phyloP scores from a whole-genome alignment of 106 monocot genomes.

The Dioscorea dumetorum region DNA sequence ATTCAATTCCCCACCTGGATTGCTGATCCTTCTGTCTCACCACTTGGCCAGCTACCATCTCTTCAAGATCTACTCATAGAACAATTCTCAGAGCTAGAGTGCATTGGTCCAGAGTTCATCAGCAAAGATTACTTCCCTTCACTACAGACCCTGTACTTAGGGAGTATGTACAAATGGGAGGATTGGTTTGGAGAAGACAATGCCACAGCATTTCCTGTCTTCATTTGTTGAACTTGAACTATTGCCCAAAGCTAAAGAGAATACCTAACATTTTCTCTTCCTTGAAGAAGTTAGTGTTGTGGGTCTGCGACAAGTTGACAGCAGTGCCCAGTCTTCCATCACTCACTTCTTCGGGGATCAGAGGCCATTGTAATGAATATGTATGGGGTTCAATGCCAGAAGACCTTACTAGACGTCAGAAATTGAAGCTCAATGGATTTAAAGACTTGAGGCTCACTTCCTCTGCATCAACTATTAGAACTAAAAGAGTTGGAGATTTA shows the following conservation, averaged over 20 bases:
- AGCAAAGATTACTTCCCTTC: conserved; percentile 9
- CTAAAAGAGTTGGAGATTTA: conserved; percentile 9
- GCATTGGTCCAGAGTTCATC: conserved; percentile 5
- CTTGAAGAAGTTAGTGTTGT: conserved; percentile 21
- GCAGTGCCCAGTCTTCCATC: conserved; percentile 19
- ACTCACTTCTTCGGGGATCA: conserved; percentile 11
- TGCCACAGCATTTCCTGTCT: conserved; percentile 9
- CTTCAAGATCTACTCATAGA: conserved; percentile 11
- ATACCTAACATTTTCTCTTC: conserved; percentile 9
- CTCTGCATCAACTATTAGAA: conserved; percentile 5
- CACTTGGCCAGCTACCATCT: conserved; percentile 16
- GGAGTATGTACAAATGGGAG: conserved; percentile 12
- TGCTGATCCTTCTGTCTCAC: too few species aligned
- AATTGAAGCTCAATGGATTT: conserved; percentile 17
- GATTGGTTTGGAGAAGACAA: conserved; percentile 9
- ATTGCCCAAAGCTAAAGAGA: conserved; percentile 18
- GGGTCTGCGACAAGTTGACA: conserved; percentile 14
- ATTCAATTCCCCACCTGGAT: too few species aligned
- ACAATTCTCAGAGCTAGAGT: conserved; percentile 1
- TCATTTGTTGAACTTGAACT: conserved; percentile 1
- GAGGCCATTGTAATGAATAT: neutral
- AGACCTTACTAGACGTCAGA: conserved; percentile 4
- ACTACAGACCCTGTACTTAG: conserved; percentile 14
- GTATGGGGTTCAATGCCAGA: conserved; percentile 1
- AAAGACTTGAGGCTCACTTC: conserved; percentile 5